Evolutionary conservation across 2,329 filamentous ascomycete genomes (phyloP).

Genomic region (Diaporthe batatas): DNA sequence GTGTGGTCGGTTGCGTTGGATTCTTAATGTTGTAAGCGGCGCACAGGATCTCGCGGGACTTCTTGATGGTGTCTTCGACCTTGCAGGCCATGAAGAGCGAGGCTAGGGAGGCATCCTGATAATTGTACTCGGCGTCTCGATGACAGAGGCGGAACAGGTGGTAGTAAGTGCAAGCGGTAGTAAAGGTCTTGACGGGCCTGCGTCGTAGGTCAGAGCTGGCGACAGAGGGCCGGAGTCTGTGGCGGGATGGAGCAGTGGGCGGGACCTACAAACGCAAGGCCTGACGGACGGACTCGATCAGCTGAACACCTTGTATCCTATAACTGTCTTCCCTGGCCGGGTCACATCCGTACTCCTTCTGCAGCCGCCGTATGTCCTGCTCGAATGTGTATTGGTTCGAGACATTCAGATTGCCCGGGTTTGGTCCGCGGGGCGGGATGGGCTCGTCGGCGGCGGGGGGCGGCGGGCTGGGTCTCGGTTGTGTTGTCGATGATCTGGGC

Average conservation of each 20-base stretch:
- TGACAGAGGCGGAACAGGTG: constrained; percentile 93
- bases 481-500: constrained; percentile 35
- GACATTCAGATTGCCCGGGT: constrained; percentile 63
- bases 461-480: constrained; percentile 37
- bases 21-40: constrained; percentile 89
- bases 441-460: constrained; percentile 31
- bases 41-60: constrained; percentile 92
- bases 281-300: constrained; percentile 88
- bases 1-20: constrained; percentile 75
- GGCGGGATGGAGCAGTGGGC: neutral
- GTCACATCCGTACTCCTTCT: constrained; percentile 77
- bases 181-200: constrained; percentile 85
- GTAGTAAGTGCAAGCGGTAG: constrained; percentile 92
- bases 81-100: constrained; percentile 95
- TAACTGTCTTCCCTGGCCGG: constrained; percentile 84
- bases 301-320: constrained; percentile 86
- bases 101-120: constrained; percentile 87
- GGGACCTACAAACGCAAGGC: constrained; percentile 79
- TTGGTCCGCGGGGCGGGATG: constrained; percentile 53
- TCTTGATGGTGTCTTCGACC: constrained; percentile 97
- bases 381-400: constrained; percentile 84
- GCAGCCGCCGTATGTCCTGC: constrained; percentile 80
- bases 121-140: constrained; percentile 87
- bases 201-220: constrained; percentile 49
- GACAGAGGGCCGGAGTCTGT: neutral